phyloP scores from a whole-genome alignment of 257 asterid species.

The Nemophila menziesii region DNA sequence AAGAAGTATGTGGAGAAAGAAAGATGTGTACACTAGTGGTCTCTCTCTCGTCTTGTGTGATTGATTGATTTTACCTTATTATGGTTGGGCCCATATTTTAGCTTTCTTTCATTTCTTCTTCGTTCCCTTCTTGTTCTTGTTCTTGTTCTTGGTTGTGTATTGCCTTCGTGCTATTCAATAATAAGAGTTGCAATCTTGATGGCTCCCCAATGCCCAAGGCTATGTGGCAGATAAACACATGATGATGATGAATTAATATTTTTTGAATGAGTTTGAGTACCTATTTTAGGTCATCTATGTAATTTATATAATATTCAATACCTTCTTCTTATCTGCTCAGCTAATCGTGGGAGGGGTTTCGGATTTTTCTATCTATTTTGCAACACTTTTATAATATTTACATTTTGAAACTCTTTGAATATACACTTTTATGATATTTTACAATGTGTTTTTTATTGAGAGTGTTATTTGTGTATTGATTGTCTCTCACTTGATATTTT shows the following conservation, averaged over 20 bases:
- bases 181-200: constrained; percentile 1
- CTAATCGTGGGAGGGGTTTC: too few species aligned
- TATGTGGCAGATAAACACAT: not conserved
- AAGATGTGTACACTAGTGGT: constrained; percentile 11
- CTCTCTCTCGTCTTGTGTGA: constrained; percentile 17
- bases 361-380: too few species aligned
- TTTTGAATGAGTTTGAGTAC: not conserved
- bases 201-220: constrained; percentile 12
- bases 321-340: too few species aligned
- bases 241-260: too few species aligned
- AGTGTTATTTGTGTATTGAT: too few species aligned
- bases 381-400: too few species aligned
- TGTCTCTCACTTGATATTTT: too few species aligned
- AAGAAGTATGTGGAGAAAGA: constrained; percentile 25
- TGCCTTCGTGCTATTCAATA: not conserved
- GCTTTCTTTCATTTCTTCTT: constrained; percentile 5
- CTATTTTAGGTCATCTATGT: not conserved
- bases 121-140: too few species aligned
- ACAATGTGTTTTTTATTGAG: too few species aligned
- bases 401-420: too few species aligned
- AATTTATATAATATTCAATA: too few species aligned
- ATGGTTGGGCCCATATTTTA: constrained; percentile 23
- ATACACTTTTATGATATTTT: too few species aligned
- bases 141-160: not conserved
- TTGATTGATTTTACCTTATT: constrained; percentile 21